Conservation (phyloP, 805 yeast genomes). For the Metschnikowia kofuensis region DNA sequence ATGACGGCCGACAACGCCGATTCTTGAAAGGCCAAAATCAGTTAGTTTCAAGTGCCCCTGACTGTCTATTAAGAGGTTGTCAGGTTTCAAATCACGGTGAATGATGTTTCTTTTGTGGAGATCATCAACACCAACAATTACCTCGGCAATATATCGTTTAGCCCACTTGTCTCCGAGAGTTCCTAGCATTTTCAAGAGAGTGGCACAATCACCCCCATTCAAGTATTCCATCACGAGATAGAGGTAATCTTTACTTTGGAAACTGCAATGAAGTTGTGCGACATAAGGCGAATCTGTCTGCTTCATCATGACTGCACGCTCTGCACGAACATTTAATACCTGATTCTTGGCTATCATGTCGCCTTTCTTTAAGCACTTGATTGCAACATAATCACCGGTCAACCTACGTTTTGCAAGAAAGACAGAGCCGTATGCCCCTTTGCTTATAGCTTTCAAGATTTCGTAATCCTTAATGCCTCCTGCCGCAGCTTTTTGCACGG, state of each 20-base stretch:
- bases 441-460: constrained; percentile 86
- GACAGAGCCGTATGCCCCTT: constrained; percentile 97
- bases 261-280: constrained; percentile 82
- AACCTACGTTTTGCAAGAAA: constrained; percentile 76
- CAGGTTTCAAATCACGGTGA: constrained; percentile 95
- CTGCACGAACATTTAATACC: constrained; percentile 90
- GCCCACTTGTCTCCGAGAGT: constrained; percentile 86
- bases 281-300: constrained; percentile 92
- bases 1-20: constrained; percentile 86
- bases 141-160: constrained; percentile 81
- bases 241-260: constrained; percentile 82
- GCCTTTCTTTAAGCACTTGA: constrained; percentile 83
- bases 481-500: constrained; percentile 46
- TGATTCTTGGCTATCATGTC: constrained; percentile 98
- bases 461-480: constrained; percentile 88
- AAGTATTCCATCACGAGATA: constrained; percentile 95
- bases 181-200: constrained; percentile 78
- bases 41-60: constrained; percentile 89
- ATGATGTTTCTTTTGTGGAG: constrained; percentile 85
- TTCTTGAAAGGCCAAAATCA: constrained; percentile 90
- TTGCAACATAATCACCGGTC: constrained; percentile 95
- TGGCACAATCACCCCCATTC: constrained; percentile 94
- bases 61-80: constrained; percentile 80
- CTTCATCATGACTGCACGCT: constrained; percentile 96
- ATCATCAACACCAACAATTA: constrained; percentile 85